Evolutionary conservation across 495 filamentous ascomycete genomes (phyloP), one percentile per base, ranked within the genome.

Genomic region (Penicillium antarcticum): DNA sequence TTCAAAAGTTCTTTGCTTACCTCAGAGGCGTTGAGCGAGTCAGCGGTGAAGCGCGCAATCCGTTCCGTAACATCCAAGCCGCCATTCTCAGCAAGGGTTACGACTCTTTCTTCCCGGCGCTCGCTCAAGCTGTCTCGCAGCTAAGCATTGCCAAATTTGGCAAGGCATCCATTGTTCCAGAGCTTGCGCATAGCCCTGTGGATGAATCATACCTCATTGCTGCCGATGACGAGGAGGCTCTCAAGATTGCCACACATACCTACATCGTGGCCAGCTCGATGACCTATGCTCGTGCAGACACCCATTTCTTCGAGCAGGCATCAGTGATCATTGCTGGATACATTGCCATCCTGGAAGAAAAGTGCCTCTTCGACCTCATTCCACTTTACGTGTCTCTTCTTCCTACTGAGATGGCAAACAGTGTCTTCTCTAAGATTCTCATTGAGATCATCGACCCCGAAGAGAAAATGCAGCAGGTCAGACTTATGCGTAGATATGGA

Each of bases 301-400:
- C 62, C 9, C 57, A 65, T 17, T 72, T 70, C 47, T 37, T 57
- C 7, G 57, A 73, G 10, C 57, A 49, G 0, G 65, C 67, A 3
- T 72, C 72, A 1, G 50, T 74, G 9, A 78, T 94, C 52, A 78
- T 88, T 1, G 65, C 73, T 42, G 85, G 81, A 13, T 97, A 97
- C 62, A 85, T 95, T 49, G 82, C 88, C 54, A 85, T 86, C 50
- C 76, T 97, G 11, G 79, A 86, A 23, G 69, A 85, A 32, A 78
- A 79, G 26, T 80, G 83, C 9, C 78, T 94, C 40, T 79, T 85
- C 37, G 82, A 90, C 41, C 67, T 92, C 35, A 84, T 95, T 45
- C 92, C 92, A 4, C 74, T 92, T 3, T 99, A 99, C 68, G 91
- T 87, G 33, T 86, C 89, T 21, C 83, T 87, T 56, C 74, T 98